phyloP scores from a whole-genome alignment of 2,329 filamentous ascomycete genomes.

The Didymella pinodella region DNA sequence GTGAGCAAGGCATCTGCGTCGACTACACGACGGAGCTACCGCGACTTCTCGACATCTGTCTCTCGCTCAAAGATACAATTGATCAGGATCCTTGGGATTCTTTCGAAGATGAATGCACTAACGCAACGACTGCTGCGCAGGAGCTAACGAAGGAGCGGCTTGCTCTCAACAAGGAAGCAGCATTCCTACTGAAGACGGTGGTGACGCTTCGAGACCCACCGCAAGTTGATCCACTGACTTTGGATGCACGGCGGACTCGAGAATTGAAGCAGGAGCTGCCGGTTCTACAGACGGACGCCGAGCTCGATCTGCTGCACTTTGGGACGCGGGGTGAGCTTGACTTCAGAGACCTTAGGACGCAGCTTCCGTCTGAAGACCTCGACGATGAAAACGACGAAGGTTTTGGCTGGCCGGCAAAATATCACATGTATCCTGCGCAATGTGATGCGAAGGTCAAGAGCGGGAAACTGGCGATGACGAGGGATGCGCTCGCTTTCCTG shows the following conservation, averaged over 20 bases:
- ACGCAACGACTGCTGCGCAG: constrained; percentile 14
- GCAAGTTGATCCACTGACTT: background rate
- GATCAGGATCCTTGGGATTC: constrained; percentile 33
- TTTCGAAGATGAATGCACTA: constrained; percentile 22
- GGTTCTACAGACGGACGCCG: constrained; percentile 55
- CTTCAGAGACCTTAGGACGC: constrained; percentile 42
- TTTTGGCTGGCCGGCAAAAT: constrained; percentile 52
- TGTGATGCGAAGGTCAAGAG: constrained; percentile 30
- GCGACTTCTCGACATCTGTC: constrained; percentile 19
- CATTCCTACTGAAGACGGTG: constrained; percentile 37
- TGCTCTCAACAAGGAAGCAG: constrained; percentile 39
- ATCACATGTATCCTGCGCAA: constrained; percentile 38
- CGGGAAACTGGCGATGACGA: constrained; percentile 53
- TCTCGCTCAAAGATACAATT: constrained; percentile 21
- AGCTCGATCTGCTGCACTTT: constrained; percentile 56
- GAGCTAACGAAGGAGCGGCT: constrained; percentile 41
- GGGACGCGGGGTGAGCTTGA: constrained; percentile 34
- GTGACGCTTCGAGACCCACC: constrained; percentile 15
- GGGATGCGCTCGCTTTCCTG: constrained; percentile 47
- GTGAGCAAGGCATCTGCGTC: constrained; percentile 54
- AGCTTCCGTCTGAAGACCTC: constrained; percentile 43
- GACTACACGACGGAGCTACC: constrained; percentile 48
- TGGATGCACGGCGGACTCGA: constrained; percentile 26
- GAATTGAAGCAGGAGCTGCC: constrained; percentile 57
- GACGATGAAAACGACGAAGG: constrained; percentile 55